Conservation (phyloP, 495 filamentous ascomycete species). For the Bathelium albidoporum region DNA sequence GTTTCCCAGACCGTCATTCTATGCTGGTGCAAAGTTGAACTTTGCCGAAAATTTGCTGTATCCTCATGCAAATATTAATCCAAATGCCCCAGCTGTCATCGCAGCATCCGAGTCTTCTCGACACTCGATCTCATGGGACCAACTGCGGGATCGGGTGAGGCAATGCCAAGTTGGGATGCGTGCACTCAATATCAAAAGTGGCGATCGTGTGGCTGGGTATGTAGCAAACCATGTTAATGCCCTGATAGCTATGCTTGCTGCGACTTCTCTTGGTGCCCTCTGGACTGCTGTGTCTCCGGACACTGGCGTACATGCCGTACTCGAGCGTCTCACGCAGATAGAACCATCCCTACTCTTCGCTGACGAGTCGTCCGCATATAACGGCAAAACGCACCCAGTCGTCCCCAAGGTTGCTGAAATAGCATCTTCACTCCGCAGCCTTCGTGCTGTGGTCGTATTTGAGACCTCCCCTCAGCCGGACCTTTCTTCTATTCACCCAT, state of each 20-base stretch:
- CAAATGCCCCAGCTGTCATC: slow-evolving; percentile 54
- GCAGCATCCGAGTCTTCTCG: slow-evolving; percentile 61
- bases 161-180: slow-evolving; percentile 60
- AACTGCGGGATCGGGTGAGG: slow-evolving; percentile 67
- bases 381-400: slow-evolving; percentile 69
- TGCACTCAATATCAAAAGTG: slow-evolving; percentile 48
- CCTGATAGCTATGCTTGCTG: slow-evolving; percentile 75
- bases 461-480: slow-evolving; percentile 44
- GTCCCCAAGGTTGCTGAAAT: slow-evolving; percentile 64
- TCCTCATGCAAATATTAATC: slow-evolving; percentile 49
- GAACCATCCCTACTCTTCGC: slow-evolving; percentile 70
- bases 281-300: slow-evolving; percentile 87
- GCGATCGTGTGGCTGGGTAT: slow-evolving; percentile 73
- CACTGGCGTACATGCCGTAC: slow-evolving; percentile 65
- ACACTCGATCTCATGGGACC: slow-evolving; percentile 64
- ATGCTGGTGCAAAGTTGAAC: slow-evolving; percentile 65
- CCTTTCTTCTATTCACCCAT: slow-evolving; percentile 38
- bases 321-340: slow-evolving; percentile 77
- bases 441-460: slow-evolving; percentile 62
- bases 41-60: slow-evolving; percentile 90
- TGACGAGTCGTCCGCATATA: slow-evolving; percentile 80
- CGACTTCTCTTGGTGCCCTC: slow-evolving; percentile 69
- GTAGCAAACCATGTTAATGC: slow-evolving; percentile 80
- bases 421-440: slow-evolving; percentile 47
- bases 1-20: slow-evolving; percentile 82